Conservation (phyloP, 345 rosid species). For the Citrus glauca region DNA sequence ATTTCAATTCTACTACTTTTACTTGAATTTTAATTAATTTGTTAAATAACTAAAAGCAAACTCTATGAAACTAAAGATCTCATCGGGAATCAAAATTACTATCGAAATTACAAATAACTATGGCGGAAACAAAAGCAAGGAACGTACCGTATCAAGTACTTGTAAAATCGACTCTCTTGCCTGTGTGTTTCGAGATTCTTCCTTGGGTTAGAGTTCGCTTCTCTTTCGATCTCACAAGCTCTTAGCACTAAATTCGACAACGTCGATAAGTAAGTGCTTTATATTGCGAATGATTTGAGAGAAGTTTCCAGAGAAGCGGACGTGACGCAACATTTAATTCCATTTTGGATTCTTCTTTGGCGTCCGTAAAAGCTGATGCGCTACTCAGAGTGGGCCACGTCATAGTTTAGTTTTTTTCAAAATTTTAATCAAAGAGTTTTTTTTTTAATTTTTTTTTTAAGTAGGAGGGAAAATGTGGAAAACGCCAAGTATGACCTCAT, state of each 20-base stretch:
- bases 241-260: background rate
- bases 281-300: background rate
- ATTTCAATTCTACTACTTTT: background rate
- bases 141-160: background rate
- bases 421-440: background rate
- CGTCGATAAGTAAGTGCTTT: accelerated
- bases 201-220: too few relatives aligned
- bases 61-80: background rate
- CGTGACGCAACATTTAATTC: constrained; percentile 24
- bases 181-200: background rate
- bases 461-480: background rate
- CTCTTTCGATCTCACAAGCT: background rate
- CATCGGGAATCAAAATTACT: background rate
- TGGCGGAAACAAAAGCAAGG: background rate
- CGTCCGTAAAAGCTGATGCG: background rate
- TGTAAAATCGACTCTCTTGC: background rate
- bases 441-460: background rate
- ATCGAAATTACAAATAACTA: background rate
- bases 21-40: background rate
- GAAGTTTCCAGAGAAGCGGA: constrained; percentile 73
- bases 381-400: background rate
- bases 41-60: background rate
- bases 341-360: constrained; percentile 10
- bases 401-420: too few relatives aligned
- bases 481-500: background rate